Percentiles rank a stretch among this genome's conserved stretches.
These are phyloP conservation scores for Gossypium rotundifolium DNA, from an alignment of 345 rosid species.

Conservation along the genomic window DNA sequence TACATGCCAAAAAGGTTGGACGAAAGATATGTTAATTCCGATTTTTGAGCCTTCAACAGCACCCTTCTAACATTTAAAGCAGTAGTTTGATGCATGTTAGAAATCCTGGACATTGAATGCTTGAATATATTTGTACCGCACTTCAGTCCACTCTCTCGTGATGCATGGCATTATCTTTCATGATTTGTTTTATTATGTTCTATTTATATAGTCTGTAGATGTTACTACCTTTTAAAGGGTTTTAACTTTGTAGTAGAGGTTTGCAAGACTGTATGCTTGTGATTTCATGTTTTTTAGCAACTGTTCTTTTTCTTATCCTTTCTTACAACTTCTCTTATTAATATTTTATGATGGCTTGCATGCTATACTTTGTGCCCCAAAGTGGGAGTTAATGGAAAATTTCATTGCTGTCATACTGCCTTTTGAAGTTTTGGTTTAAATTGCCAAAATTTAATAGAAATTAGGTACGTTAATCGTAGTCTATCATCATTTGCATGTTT, in stretches of 20 bases:
- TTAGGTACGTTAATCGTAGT: slow-evolving; percentile 19
- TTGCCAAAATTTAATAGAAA: slow-evolving; percentile 19
- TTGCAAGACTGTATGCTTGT: background rate
- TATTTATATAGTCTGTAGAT: background rate
- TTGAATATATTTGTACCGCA: background rate
- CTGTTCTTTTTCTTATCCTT: background rate
- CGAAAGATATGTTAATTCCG: background rate
- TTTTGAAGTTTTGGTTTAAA: slow-evolving; percentile 21
- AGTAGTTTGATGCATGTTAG: background rate
- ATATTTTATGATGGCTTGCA: background rate
- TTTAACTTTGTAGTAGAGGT: background rate
- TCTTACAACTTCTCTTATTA: background rate
- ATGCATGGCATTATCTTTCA: too few species aligned
- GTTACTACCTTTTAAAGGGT: background rate
- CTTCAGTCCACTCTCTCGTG: background rate
- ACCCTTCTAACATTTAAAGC: background rate
- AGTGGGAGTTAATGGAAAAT: slow-evolving; percentile 18
- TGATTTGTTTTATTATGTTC: background rate
- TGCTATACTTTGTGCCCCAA: slow-evolving; percentile 9
- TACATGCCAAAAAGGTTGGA: background rate
- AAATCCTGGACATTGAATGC: background rate
- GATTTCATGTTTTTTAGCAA: background rate
- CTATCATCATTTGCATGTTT: background rate
- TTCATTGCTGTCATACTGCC: slow-evolving; percentile 17
- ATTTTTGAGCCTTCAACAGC: background rate